Percentiles rank a stretch among this genome's conserved stretches.
Evolutionary conservation across 2,329 filamentous ascomycete genomes (phyloP).

Genomic region (Paecilomyces dactylethromorphus): DNA sequence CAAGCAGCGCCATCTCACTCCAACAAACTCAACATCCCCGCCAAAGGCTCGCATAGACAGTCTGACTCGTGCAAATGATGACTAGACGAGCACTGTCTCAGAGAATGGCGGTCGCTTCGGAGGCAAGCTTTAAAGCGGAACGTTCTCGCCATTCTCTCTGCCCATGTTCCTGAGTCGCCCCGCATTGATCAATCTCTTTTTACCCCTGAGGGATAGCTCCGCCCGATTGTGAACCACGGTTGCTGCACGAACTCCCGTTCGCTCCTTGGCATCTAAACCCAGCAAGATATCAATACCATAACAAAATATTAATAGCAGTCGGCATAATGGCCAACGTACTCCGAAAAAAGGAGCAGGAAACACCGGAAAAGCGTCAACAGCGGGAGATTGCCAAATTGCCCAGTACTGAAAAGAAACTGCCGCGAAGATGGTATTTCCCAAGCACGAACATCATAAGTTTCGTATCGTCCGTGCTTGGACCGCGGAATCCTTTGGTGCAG

Average conservation of each 20-base stretch:
- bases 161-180: background rate
- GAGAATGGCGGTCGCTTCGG: background rate
- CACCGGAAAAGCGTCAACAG: background rate
- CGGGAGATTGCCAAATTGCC: background rate
- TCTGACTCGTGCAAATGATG: conserved; percentile 15
- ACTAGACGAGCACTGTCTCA: conserved; percentile 1
- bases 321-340: background rate
- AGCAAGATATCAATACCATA: background rate
- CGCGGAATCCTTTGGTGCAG: conserved; percentile 52
- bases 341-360: conserved; percentile 6
- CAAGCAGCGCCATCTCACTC: background rate
- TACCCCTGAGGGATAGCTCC: background rate
- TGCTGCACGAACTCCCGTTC: background rate
- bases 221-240: background rate
- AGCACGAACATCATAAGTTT: conserved; percentile 11
- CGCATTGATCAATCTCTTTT: background rate
- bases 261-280: background rate
- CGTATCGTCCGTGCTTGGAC: conserved; percentile 27
- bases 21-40: background rate
- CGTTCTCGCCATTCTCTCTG: background rate
- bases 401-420: background rate
- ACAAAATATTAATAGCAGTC: background rate
- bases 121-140: background rate
- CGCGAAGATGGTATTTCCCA: background rate
- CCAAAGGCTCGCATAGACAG: conserved; percentile 4